Evolutionary conservation across 2,329 filamentous ascomycete species (phyloP).

Genomic region (Rhinocladiella mackenziei): DNA sequence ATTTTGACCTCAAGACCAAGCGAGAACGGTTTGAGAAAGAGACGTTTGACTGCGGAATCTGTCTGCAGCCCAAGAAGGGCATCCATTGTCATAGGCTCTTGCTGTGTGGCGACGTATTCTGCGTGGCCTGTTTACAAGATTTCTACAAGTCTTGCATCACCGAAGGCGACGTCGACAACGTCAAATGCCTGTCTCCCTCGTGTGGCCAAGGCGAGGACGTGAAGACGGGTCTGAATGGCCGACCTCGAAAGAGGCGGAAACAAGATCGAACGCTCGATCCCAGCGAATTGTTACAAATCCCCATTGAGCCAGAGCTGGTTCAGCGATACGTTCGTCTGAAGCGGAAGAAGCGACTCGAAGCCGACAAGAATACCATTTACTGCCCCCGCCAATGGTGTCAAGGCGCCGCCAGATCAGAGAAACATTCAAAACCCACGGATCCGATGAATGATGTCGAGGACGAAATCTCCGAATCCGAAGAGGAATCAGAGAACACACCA

Average conservation of each 20-base stretch:
- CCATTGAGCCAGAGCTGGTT: constrained; percentile 65
- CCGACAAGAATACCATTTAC: constrained; percentile 86
- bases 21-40: constrained; percentile 72
- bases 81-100: constrained; percentile 73
- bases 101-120: constrained; percentile 88
- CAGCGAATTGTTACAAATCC: constrained; percentile 76
- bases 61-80: constrained; percentile 89
- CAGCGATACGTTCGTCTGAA: constrained; percentile 85
- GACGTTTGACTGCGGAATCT: constrained; percentile 85
- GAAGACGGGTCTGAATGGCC: constrained; percentile 32
- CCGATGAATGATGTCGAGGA: constrained; percentile 49
- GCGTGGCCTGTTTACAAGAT: constrained; percentile 76
- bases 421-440: constrained; percentile 66
- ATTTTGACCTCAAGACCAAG: constrained; percentile 72
- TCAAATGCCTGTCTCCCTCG: constrained; percentile 74
- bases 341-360: constrained; percentile 87
- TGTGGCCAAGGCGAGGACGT: constrained; percentile 59
- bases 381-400: constrained; percentile 92
- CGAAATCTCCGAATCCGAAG: constrained; percentile 43
- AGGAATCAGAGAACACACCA: constrained; percentile 45
- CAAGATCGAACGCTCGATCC: constrained; percentile 72
- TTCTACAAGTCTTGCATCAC: constrained; percentile 86
- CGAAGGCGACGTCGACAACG: constrained; percentile 73
- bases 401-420: constrained; percentile 74
- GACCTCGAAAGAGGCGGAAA: constrained; percentile 44